phyloP scores from a whole-genome alignment of 2,329 filamentous ascomycete species.

The Fusarium succisae region DNA sequence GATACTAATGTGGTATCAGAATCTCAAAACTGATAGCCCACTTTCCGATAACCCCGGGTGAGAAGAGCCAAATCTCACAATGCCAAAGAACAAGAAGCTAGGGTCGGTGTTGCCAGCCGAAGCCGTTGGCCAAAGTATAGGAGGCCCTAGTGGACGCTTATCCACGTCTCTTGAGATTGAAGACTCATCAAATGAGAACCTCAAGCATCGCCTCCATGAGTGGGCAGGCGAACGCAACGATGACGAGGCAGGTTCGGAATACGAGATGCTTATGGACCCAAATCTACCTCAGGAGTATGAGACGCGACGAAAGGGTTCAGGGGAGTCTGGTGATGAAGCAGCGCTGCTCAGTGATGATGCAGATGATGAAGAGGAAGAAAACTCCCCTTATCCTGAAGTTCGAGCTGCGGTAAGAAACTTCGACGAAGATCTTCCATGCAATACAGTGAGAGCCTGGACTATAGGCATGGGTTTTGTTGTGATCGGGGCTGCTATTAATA shows the following conservation, averaged over 20 bases:
- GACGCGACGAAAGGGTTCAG: conserved; percentile 42
- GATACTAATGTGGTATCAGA: neutral
- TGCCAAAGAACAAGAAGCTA: conserved; percentile 7
- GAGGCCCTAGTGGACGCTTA: conserved; percentile 38
- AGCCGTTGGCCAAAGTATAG: conserved; percentile 38
- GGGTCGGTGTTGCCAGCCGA: conserved; percentile 24
- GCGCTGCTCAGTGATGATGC: conserved; percentile 42
- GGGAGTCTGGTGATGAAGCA: conserved; percentile 36
- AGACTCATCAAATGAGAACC: conserved; percentile 34
- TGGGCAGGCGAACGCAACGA: conserved; percentile 53
- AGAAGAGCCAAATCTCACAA: neutral
- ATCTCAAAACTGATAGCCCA: neutral
- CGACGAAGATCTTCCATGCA: conserved; percentile 72
- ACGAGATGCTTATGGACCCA: conserved; percentile 66
- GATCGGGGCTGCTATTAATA: conserved; percentile 66
- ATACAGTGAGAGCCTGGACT: conserved; percentile 71
- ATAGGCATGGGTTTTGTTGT: conserved; percentile 68
- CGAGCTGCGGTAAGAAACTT: conserved; percentile 71
- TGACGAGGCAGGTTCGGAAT: conserved; percentile 58
- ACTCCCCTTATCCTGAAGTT: conserved; percentile 73
- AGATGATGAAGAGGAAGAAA: conserved; percentile 51
- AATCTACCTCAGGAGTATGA: conserved; percentile 58
- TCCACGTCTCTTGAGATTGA: conserved; percentile 43
- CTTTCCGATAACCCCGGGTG: neutral
- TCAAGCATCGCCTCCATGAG: conserved; percentile 50